Percentiles rank a stretch among this genome's conserved stretches.
These are phyloP conservation scores for Chytriomyces sp. DNA, from an alignment of 192 early-diverging fungal species.

Conservation along the genomic window DNA sequence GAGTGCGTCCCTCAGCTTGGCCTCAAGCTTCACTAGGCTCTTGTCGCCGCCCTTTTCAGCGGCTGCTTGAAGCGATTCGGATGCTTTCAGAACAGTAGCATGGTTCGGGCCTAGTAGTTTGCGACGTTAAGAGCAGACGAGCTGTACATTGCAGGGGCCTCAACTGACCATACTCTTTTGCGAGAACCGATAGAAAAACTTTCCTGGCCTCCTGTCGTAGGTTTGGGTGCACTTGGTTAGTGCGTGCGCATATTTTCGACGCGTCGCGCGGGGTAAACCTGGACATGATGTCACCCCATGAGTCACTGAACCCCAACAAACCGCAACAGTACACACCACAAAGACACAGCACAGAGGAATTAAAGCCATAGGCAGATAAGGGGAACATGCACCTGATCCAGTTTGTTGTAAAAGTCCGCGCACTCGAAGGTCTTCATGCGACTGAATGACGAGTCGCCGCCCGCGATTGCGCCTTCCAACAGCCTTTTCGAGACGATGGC, in stretches of 20 bases:
- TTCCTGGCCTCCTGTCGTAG: conserved; percentile 6
- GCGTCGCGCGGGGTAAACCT: background rate
- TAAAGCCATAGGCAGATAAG: background rate
- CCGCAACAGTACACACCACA: background rate
- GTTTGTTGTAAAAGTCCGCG: conserved; percentile 9
- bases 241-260: background rate
- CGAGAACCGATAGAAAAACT: conserved; percentile 30
- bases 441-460: background rate
- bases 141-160: no score
- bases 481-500: background rate
- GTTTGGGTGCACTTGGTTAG: background rate
- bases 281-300: background rate
- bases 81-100: background rate
- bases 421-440: background rate
- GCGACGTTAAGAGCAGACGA: no score
- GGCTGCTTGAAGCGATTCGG: conserved; percentile 9
- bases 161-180: conserved; percentile 26
- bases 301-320: background rate
- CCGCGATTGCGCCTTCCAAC: background rate
- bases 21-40: conserved; percentile 46
- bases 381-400: conserved; percentile 5
- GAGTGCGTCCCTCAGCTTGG: conserved; percentile 64
- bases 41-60: conserved; percentile 15
- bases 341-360: background rate
- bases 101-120: conserved; percentile 1